These are phyloP conservation scores for Toxicodendron radicans DNA, from an alignment of 345 rosid species.

Conservation along the genomic window DNA sequence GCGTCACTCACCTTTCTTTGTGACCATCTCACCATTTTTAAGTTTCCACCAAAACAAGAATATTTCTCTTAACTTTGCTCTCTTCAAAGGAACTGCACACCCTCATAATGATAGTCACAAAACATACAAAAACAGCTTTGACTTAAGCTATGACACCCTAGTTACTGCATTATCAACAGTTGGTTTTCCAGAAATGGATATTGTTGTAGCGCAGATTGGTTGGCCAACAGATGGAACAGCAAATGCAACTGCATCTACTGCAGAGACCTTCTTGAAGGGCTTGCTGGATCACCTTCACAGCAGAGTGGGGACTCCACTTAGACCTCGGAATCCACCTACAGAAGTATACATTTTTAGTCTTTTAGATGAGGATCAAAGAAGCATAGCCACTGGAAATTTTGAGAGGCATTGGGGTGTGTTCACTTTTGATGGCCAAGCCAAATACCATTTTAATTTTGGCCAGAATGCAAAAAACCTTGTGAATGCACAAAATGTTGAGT, in stretches of 20 bases:
- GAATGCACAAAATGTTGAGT: conserved; percentile 69
- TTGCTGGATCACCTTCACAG: conserved; percentile 60
- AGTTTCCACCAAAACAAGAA: conserved; percentile 66
- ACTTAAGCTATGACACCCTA: conserved; percentile 64
- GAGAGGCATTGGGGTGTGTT: conserved; percentile 94
- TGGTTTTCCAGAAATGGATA: conserved; percentile 65
- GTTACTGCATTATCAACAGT: conserved; percentile 55
- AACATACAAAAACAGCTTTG: conserved; percentile 80
- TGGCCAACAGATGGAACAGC: conserved; percentile 95
- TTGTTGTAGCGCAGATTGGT: conserved; percentile 73
- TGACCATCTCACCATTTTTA: conserved; percentile 62
- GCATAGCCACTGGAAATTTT: conserved; percentile 56
- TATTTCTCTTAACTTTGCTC: conserved; percentile 64
- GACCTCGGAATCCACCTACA: conserved; percentile 51
- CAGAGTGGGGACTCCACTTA: conserved; percentile 59
- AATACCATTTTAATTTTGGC: conserved; percentile 59
- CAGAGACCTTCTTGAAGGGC: conserved; percentile 64
- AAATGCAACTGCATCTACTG: conserved; percentile 59
- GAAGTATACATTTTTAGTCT: conserved; percentile 73
- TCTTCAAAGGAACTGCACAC: conserved; percentile 58
- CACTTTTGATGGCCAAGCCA: conserved; percentile 95
- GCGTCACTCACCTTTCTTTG: conserved; percentile 75
- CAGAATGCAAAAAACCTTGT: conserved; percentile 51
- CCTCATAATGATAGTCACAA: conserved; percentile 53
- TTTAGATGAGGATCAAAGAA: conserved; percentile 75